These are phyloP conservation scores for Coemansia sp. DNA, from an alignment of 192 early-diverging fungal genomes.

Conservation along the genomic window DNA sequence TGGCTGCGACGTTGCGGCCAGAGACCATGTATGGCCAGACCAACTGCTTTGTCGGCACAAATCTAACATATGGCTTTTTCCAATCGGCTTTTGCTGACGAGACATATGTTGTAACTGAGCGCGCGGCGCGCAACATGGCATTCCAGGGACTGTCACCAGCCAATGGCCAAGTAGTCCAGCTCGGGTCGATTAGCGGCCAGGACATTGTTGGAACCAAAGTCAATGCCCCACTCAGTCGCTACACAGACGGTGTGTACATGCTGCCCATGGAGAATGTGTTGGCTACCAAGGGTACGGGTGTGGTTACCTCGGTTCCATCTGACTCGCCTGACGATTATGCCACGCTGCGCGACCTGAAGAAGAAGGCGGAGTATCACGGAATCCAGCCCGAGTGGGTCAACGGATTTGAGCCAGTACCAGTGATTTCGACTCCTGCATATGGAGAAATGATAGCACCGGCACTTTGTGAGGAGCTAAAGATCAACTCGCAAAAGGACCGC, in stretches of 20 bases:
- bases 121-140: conserved; percentile 96
- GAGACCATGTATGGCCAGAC: conserved; percentile 99
- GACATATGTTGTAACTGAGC: conserved; percentile 86
- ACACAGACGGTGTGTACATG: conserved; percentile 77
- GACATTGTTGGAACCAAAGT: conserved; percentile 87
- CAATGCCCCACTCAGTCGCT: conserved; percentile 81
- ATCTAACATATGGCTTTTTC: conserved; percentile 89
- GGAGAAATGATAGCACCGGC: conserved; percentile 83
- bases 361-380: conserved; percentile 92
- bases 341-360: conserved; percentile 86
- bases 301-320: conserved; percentile 98
- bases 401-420: conserved; percentile 76
- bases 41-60: conserved; percentile 95
- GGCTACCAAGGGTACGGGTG: conserved; percentile 95
- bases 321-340: conserved; percentile 98
- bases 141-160: conserved; percentile 82
- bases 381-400: conserved; percentile 86
- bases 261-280: conserved; percentile 97
- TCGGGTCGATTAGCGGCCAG: conserved; percentile 75
- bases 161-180: conserved; percentile 66
- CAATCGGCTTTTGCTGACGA: conserved; percentile 69
- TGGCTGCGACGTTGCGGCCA: conserved; percentile 94
- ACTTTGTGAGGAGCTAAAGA: conserved; percentile 89
- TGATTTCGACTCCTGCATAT: conserved; percentile 83
- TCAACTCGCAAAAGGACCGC: conserved; percentile 96